phyloP scores from a whole-genome alignment of 768 basidiomycete species.

The Macrolepiota albuminosa region DNA sequence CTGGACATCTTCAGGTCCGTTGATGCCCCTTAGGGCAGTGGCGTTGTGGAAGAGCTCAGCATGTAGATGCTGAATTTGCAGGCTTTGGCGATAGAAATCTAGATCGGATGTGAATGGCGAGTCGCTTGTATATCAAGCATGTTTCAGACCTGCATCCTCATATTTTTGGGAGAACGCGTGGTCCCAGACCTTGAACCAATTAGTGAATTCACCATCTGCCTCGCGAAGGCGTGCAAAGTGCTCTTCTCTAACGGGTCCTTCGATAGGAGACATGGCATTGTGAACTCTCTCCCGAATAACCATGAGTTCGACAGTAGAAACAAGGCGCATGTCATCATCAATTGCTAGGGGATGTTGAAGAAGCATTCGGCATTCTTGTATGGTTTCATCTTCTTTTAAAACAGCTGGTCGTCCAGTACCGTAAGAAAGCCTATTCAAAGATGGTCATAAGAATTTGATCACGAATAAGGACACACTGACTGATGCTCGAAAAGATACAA shows the following conservation, averaged over 20 bases:
- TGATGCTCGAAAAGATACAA: slow-evolving; percentile 93
- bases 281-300: slow-evolving; percentile 83
- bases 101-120: slow-evolving; percentile 4
- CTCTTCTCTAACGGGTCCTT: slow-evolving; percentile 65
- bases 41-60: slow-evolving; percentile 85
- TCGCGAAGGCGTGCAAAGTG: slow-evolving; percentile 69
- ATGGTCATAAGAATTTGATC: not conserved
- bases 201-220: slow-evolving; percentile 73
- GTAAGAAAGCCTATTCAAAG: slow-evolving; percentile 70
- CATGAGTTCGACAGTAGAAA: slow-evolving; percentile 93
- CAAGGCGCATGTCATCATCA: slow-evolving; percentile 91
- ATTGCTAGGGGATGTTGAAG: slow-evolving; percentile 85
- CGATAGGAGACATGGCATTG: slow-evolving; percentile 75
- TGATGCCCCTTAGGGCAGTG: slow-evolving; percentile 77
- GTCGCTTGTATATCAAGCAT: not conserved
- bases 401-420: slow-evolving; percentile 93
- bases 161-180: slow-evolving; percentile 76
- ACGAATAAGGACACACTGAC: slow-evolving; percentile 38
- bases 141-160: slow-evolving; percentile 64
- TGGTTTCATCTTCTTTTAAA: slow-evolving; percentile 88
- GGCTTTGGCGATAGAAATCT: slow-evolving; percentile 87
- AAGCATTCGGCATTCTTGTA: slow-evolving; percentile 73
- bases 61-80: slow-evolving; percentile 83
- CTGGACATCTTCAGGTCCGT: slow-evolving; percentile 81
- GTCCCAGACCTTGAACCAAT: slow-evolving; percentile 83